A percentile compares a stretch with the other conserved stretches of the same genome.
Conservation (phyloP, 768 basidiomycete genomes). For the Terana coerulea region DNA sequence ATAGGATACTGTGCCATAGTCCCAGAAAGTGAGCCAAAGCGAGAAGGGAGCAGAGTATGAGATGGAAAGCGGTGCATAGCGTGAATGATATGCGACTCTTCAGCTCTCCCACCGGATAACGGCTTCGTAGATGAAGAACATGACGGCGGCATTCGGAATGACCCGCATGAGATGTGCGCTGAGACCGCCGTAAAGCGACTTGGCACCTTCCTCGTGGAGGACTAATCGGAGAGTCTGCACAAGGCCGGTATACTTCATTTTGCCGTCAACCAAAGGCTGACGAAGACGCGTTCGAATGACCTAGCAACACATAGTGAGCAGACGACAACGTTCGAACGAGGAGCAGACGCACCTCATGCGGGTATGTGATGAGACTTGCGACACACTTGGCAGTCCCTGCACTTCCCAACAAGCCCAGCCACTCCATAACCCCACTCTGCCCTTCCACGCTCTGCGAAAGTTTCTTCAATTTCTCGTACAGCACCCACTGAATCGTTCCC, state of each 20-base stretch:
- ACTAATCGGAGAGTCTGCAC: slow-evolving; percentile 81
- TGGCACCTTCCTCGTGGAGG: slow-evolving; percentile 84
- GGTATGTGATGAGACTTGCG: slow-evolving; percentile 94
- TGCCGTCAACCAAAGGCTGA: slow-evolving; percentile 78
- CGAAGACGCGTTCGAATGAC: slow-evolving; percentile 90
- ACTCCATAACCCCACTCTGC: slow-evolving; percentile 56
- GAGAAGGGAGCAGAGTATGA: too few species aligned
- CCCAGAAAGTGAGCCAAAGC: too few species aligned
- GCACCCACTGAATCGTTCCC: slow-evolving; percentile 93
- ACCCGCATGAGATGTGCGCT: slow-evolving; percentile 95
- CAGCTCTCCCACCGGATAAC: slow-evolving; percentile 55
- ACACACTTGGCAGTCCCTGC: slow-evolving; percentile 93
- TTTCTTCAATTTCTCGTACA: slow-evolving; percentile 90
- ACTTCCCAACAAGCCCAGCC: slow-evolving; percentile 81
- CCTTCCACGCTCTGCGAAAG: slow-evolving; percentile 53
- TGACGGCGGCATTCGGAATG: slow-evolving; percentile 94
- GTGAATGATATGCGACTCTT: too few species aligned
- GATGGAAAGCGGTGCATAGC: too few species aligned
- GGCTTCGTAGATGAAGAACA: slow-evolving; percentile 95
- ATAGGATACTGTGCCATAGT: too few species aligned
- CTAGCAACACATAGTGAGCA: slow-evolving; percentile 33
- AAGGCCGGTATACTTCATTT: slow-evolving; percentile 82
- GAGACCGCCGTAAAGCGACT: slow-evolving; percentile 86
- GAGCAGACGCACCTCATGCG: slow-evolving; percentile 75
- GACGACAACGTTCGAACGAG: not conserved